Base-by-base conservation (phyloP, 768 basidiomycete genomes). In the Phanerochaete carnosa region DNA sequence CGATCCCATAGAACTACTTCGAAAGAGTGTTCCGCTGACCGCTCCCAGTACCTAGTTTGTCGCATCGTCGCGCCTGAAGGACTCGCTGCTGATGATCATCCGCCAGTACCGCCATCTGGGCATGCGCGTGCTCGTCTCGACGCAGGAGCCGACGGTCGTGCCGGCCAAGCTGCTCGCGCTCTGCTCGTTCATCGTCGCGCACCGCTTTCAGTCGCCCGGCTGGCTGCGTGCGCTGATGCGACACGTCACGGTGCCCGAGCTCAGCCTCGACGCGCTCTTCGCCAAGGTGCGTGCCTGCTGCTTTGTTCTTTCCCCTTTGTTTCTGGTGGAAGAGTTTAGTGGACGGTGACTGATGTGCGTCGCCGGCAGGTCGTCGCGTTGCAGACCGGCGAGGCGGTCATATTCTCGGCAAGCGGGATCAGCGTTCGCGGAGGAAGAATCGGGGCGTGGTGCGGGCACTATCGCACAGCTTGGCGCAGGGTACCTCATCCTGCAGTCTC, bases 221-320 rank as follows among this genome's bases (percentile, higher is more conserved):
- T 90, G 89, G 89, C 88, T 87, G 85, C 77, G 83, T 0, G 87
- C 89, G 62, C 67, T 91, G 0, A 75, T 80, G 0, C 80, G 84
- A 19, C 89, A 90, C 64, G 86, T 90, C 3, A 83, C 86, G 0
- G 84, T 37, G 26, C 9, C 33, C 6, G 54, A 43, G 11, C 25
- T 37, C 5, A 37, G 82, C 0, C 71, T 75, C 3, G 79, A 76
- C 1, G 83, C 87, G 33, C 85, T 82, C 0, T 90, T 90, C 60
- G 83, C 88, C 60, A 78, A 81, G 53, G 83, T 90, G 8, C 86
- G 87, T 16, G 81, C 68, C 47, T 26, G 13, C 2, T 79, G 86
- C 79, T 88, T 88, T 60, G 65, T 73, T 45, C 1, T 33, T 43
- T 29, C 35, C 46, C 16, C 49, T 23, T 33, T 28, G 5, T 22